Conservation (phyloP, 768 basidiomycete genomes). For the Lentinula detonsa region DNA sequence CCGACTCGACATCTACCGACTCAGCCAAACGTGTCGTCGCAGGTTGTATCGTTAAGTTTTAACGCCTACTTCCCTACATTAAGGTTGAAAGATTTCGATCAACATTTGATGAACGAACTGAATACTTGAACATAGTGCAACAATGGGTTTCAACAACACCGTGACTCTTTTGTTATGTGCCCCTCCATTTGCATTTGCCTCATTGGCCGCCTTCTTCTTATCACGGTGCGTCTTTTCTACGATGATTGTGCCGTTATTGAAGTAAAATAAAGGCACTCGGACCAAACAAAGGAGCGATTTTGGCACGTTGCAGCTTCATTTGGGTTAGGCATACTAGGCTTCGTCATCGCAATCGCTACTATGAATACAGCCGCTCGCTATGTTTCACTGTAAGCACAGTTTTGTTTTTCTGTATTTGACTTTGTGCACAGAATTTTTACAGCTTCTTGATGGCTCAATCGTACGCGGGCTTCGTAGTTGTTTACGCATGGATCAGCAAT, state of each 20-base stretch:
- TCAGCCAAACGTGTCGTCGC: not conserved
- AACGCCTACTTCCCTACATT: conserved; percentile 80
- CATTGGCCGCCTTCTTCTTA: conserved; percentile 47
- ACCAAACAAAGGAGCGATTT: conserved; percentile 69
- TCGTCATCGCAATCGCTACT: conserved; percentile 64
- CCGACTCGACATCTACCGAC: too few species aligned
- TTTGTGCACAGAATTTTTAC: not conserved
- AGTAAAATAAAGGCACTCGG: conserved; percentile 54
- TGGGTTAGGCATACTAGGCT: conserved; percentile 63
- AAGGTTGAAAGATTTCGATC: not conserved
- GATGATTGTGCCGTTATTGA: not conserved
- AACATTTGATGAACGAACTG: not conserved
- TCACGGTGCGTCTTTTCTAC: conserved; percentile 33
- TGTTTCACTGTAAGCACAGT: conserved; percentile 49
- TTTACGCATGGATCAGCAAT: conserved; percentile 46
- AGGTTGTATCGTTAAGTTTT: conserved; percentile 50
- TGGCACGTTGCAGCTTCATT: conserved; percentile 58
- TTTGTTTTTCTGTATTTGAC: not conserved
- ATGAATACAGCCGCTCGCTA: conserved; percentile 68
- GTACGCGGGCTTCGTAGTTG: conserved; percentile 63
- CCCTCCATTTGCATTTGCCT: conserved; percentile 73
- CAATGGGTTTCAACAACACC: conserved; percentile 62
- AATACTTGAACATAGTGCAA: conserved; percentile 24
- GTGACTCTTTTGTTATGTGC: conserved; percentile 72
- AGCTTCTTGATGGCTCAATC: conserved; percentile 78